Evolutionary conservation across 768 basidiomycete genomes (phyloP), one percentile per base, ranked within the genome.

Genomic region (Gymnopilus dilepis): DNA sequence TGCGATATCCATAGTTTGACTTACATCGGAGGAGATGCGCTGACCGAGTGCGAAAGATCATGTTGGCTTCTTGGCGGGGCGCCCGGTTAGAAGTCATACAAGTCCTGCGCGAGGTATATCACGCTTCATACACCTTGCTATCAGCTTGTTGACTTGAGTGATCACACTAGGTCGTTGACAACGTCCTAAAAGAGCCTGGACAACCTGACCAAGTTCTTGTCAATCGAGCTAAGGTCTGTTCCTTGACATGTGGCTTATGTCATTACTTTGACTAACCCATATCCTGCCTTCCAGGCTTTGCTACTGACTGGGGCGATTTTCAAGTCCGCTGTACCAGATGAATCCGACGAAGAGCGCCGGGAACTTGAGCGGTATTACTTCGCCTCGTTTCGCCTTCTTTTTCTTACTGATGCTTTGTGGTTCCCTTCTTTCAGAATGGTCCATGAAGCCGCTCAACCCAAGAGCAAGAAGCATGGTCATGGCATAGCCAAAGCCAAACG

Each of bases 21-120:
- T 2, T 21, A 6, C 2, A 12, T 26, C 15, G 17, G 1, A 26
- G 28, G 21, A 21, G n/a, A 11, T 21, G 31, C 19, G 3, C 5
- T 26, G 34, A 40, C 22, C 22, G n/a, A 24, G 26, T 50, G 38
- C 62, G 22, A n/a, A 30, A 92, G 89, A 95, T 97, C 71, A 85
- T 99, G 78, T 87, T 99, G 28, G 97, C 96, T 6, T 97, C 97
- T 24, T 99, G 97, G 97, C 88, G 95, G 60, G 97, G 97, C 13
- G 97, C 96, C 3, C 87, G 96, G 55, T 87, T 98, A 71, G 97
- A 99, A 77, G 95, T 99, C 41, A 85, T 91, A 21, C 91, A 94
- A 68, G 94, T 98, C 13, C 80, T 97, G 50, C 85, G 94, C 53
- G 89, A 93, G 80, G 74, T 79, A 60, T 37, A n/a, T 40, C 21